Evolutionary conservation across 495 filamentous ascomycete species (phyloP).

Genomic region (Daldinia vernicosa): DNA sequence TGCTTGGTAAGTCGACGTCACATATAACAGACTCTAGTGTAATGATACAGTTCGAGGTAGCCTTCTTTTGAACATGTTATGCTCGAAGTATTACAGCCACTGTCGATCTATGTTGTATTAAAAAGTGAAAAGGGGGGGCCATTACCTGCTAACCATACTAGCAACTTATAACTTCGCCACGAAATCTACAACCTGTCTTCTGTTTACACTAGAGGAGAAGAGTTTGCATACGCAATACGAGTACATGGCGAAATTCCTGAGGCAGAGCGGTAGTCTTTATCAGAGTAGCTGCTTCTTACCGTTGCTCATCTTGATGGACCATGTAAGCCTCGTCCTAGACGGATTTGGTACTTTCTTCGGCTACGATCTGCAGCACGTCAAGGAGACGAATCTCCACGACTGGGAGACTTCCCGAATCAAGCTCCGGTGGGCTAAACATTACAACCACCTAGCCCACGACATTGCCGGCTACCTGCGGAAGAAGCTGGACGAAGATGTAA

Average conservation of each 20-base stretch:
- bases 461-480: slow-evolving; percentile 9
- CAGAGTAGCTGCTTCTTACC: slow-evolving; percentile 12
- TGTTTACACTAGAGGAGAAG: neutral
- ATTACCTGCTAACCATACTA: neutral
- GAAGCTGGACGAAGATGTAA: neutral
- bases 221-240: neutral
- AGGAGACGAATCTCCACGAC: neutral
- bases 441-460: neutral
- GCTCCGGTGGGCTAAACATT: neutral
- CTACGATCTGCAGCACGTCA: neutral
- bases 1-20: slow-evolving; percentile 9
- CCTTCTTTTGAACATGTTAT: neutral
- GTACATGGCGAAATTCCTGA: neutral
- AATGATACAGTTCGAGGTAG: neutral
- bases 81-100: neutral
- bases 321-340: neutral
- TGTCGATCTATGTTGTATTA: too few relatives aligned
- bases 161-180: slow-evolving; percentile 12
- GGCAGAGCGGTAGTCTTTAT: slow-evolving; percentile 9
- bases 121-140: neutral
- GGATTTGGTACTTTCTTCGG: neutral
- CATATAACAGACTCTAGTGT: neutral
- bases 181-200: slow-evolving; percentile 15
- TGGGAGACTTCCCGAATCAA: neutral
- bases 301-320: neutral